Percentiles rank a stretch among this genome's conserved stretches.
These are phyloP conservation scores for Hypoxylon sp. DNA, from an alignment of 2,329 filamentous ascomycete species.

Conservation along the genomic window DNA sequence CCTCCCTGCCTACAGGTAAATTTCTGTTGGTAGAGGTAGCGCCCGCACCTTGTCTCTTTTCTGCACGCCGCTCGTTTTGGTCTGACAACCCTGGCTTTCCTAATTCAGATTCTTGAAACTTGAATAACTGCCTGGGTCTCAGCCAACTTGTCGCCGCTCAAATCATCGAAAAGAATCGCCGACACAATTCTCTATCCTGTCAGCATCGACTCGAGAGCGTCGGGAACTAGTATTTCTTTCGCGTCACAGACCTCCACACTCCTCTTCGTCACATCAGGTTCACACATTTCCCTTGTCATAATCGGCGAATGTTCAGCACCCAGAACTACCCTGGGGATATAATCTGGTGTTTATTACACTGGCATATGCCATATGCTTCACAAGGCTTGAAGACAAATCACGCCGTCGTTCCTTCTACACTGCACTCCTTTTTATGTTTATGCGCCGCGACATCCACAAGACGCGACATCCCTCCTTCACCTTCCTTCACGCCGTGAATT, in stretches of 20 bases:
- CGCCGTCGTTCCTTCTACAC: not conserved
- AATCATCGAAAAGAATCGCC: not conserved
- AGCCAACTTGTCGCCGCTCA: not conserved
- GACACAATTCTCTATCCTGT: not conserved
- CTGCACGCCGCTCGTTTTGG: not conserved
- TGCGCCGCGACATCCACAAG: not conserved
- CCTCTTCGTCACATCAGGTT: not conserved
- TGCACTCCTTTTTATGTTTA: not conserved
- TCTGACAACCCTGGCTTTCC: not conserved
- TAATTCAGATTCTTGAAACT: not conserved
- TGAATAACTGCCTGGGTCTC: not conserved
- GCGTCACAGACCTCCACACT: not conserved
- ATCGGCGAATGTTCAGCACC: not conserved
- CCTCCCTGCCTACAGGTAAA: too few relatives aligned
- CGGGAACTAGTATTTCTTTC: not conserved
- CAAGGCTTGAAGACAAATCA: not conserved
- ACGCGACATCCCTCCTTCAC: not conserved
- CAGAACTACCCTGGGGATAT: not conserved
- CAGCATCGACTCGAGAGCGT: not conserved
- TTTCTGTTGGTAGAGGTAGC: not conserved
- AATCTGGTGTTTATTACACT: not conserved
- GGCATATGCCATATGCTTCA: not conserved
- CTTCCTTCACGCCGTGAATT: not conserved
- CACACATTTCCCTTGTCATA: not conserved
- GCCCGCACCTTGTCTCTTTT: not conserved